A percentile compares a stretch with the other conserved stretches of the same genome.
Conservation (phyloP, 768 basidiomycete species). For the Amanita pseudoporphyria region DNA sequence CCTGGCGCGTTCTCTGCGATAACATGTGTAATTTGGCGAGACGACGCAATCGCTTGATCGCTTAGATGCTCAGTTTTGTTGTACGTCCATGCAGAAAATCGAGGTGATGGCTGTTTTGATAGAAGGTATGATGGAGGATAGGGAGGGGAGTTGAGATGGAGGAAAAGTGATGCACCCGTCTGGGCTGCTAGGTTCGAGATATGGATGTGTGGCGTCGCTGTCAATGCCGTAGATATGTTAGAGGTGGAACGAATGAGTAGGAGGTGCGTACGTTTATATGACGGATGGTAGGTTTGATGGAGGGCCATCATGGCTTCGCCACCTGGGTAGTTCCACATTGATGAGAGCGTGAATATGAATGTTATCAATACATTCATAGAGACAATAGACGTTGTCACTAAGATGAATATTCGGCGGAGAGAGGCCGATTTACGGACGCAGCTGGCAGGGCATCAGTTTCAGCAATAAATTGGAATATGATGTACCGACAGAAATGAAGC, state of each 20-base stretch:
- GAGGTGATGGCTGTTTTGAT: slow-evolving; percentile 9
- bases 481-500: slow-evolving; percentile 50
- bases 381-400: slow-evolving; percentile 40
- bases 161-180: slow-evolving; percentile 85
- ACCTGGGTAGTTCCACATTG: slow-evolving; percentile 82
- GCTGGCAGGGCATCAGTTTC: neutral
- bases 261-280: slow-evolving; percentile 1
- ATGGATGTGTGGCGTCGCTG: slow-evolving; percentile 44
- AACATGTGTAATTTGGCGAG: slow-evolving; percentile 46
- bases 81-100: slow-evolving; percentile 46
- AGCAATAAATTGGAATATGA: neutral
- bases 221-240: neutral
- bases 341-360: slow-evolving; percentile 42
- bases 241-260: neutral
- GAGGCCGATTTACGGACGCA: slow-evolving; percentile 33
- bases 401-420: slow-evolving; percentile 32
- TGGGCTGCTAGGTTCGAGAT: slow-evolving; percentile 82
- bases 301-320: slow-evolving; percentile 60
- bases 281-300: slow-evolving; percentile 35
- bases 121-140: slow-evolving; percentile 16
- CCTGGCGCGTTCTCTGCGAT: slow-evolving; percentile 40
- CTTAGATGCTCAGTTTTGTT: slow-evolving; percentile 72
- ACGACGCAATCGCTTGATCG: slow-evolving; percentile 26
- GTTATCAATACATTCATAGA: slow-evolving; percentile 45
- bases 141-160: slow-evolving; percentile 56